Evolutionary conservation across 140 eudicot genomes (phyloP).

Genomic region (Erigeron philadelphicus): DNA sequence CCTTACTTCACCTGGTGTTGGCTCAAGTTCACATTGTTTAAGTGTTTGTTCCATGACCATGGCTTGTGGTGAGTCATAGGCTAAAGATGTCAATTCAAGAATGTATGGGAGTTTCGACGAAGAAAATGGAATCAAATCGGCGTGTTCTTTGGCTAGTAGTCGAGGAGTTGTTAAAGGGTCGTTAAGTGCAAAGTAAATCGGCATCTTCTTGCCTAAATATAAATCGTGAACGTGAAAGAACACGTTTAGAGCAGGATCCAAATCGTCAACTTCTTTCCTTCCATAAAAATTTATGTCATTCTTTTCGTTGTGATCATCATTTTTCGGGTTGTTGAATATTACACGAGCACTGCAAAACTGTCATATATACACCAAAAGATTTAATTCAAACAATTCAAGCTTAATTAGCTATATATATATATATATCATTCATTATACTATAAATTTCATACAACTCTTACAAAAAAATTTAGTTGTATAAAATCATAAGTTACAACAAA

Average conservation of each 20-base stretch:
- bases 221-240: slow-evolving; percentile 59
- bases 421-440: not conserved
- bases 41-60: slow-evolving; percentile 63
- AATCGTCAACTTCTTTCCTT: slow-evolving; percentile 21
- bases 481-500: too few relatives aligned
- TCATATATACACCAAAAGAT: slow-evolving; percentile 8
- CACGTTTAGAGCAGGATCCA: slow-evolving; percentile 50
- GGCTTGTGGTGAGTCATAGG: slow-evolving; percentile 54
- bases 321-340: slow-evolving; percentile 12
- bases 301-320: slow-evolving; percentile 1
- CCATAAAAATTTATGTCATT: slow-evolving; percentile 16
- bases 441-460: too few relatives aligned
- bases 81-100: slow-evolving; percentile 40
- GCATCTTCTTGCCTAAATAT: slow-evolving; percentile 46
- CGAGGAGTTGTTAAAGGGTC: slow-evolving; percentile 43
- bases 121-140: slow-evolving; percentile 65
- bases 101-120: slow-evolving; percentile 36
- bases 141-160: slow-evolving; percentile 49
- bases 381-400: not conserved
- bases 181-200: slow-evolving; percentile 43
- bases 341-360: slow-evolving; percentile 25
- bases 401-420: not conserved
- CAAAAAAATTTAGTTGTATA: too few relatives aligned
- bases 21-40: slow-evolving; percentile 43
- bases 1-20: slow-evolving; percentile 38